phyloP scores from a whole-genome alignment of 1,284 basidiomycete species.

The Pholiota adiposa region DNA sequence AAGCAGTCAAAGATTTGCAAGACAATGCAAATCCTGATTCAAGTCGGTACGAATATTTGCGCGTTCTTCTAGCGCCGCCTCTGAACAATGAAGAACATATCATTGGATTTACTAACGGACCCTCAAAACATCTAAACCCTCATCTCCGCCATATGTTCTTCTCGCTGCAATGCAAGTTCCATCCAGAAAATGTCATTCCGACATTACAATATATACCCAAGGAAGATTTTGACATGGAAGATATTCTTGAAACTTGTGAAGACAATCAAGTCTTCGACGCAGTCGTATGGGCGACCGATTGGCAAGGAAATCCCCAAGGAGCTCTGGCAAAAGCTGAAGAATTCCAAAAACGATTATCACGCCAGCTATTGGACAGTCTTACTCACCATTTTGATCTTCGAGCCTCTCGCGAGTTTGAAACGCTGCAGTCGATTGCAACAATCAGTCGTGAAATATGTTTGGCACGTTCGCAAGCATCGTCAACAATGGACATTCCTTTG shows the following conservation, averaged over 20 bases:
- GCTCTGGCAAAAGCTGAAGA: conserved; percentile 72
- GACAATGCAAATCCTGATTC: conserved; percentile 52
- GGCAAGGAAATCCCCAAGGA: conserved; percentile 61
- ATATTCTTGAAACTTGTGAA: conserved; percentile 71
- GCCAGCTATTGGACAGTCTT: conserved; percentile 52
- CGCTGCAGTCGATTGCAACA: conserved; percentile 58
- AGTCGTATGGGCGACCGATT: conserved; percentile 83
- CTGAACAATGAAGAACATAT: conserved; percentile 45
- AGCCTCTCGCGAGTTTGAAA: conserved; percentile 33
- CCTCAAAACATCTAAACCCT: conserved; percentile 49
- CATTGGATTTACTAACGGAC: conserved; percentile 27
- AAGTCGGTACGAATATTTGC: conserved; percentile 80
- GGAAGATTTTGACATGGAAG: conserved; percentile 62
- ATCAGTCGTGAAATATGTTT: conserved; percentile 72
- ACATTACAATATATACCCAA: conserved; percentile 65
- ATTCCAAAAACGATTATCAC: conserved; percentile 62
- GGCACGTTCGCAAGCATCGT: conserved; percentile 56
- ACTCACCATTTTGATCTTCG: conserved; percentile 30
- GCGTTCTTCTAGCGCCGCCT: conserved; percentile 71
- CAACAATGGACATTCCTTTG: conserved; percentile 51
- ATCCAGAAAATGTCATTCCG: conserved; percentile 68
- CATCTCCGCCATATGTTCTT: conserved; percentile 69
- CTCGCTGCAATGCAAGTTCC: conserved; percentile 72
- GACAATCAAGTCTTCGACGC: conserved; percentile 71
- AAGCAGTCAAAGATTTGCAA: conserved; percentile 53